Conservation (phyloP, 2,329 filamentous ascomycete species). For the Phialemoniopsis sp. region DNA sequence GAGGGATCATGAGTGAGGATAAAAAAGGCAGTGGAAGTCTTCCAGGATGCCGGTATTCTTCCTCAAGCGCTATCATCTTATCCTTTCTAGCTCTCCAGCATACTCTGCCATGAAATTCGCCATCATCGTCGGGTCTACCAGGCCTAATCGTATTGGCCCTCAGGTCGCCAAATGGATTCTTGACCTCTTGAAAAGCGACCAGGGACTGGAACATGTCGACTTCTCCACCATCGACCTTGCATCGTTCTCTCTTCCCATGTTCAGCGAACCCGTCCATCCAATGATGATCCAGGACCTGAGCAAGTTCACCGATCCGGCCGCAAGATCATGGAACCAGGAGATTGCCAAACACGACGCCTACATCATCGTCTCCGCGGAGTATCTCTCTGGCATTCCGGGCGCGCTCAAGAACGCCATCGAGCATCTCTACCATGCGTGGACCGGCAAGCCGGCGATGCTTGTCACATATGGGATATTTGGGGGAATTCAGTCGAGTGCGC, state of each 20-base stretch:
- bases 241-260: slow-evolving; percentile 37
- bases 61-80: no score
- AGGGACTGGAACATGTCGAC: neutral
- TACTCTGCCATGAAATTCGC: no score
- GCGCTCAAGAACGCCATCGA: slow-evolving; percentile 59
- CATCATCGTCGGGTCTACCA: no score
- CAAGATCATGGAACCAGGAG: slow-evolving; percentile 36
- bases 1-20: no score
- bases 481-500: slow-evolving; percentile 24
- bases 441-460: slow-evolving; percentile 46
- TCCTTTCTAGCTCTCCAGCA: no score
- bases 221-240: slow-evolving; percentile 24
- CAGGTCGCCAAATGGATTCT: slow-evolving; percentile 26
- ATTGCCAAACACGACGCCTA: slow-evolving; percentile 41
- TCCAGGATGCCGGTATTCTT: no score
- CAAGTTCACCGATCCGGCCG: slow-evolving; percentile 33
- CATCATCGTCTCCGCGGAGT: slow-evolving; percentile 48
- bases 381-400: slow-evolving; percentile 51
- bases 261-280: slow-evolving; percentile 35
- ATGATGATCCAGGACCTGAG: slow-evolving; percentile 26
- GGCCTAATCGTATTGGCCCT: slow-evolving; percentile 20
- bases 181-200: slow-evolving; percentile 6
- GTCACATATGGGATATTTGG: slow-evolving; percentile 49
- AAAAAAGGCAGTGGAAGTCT: no score
- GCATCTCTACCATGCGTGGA: slow-evolving; percentile 56